A percentile compares a stretch with the other conserved stretches of the same genome.
phyloP scores from a whole-genome alignment of 148 eudicot genomes.

The Rhododendron vialii region DNA sequence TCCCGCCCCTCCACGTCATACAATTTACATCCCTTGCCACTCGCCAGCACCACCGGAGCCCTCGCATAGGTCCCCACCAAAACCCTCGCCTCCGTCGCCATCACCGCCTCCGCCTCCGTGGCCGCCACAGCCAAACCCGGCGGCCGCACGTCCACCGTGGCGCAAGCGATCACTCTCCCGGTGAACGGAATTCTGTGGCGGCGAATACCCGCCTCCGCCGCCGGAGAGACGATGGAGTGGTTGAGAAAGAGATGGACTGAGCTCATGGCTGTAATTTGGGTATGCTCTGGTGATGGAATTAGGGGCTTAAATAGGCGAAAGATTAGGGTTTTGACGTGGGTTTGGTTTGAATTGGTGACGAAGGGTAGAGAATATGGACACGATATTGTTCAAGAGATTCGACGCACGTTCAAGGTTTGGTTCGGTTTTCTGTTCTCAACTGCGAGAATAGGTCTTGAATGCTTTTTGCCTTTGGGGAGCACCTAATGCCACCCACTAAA shows the following conservation, averaged over 20 bases:
- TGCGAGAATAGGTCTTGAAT: background rate
- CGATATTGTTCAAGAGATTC: background rate
- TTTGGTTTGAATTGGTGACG: too few species aligned
- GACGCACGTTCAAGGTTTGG: background rate
- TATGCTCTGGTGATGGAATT: background rate
- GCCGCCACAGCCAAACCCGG: constrained; percentile 9
- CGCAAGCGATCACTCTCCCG: constrained; percentile 18
- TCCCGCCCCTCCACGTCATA: constrained; percentile 73
- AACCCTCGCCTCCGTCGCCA: constrained; percentile 55
- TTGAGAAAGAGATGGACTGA: constrained; percentile 24
- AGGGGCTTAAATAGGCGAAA: background rate
- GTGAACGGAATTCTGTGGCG: constrained; percentile 12
- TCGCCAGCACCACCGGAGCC: constrained; percentile 55
- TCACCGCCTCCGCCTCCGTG: constrained; percentile 20
- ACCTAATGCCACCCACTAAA: background rate
- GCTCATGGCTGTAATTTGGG: constrained; percentile 17
- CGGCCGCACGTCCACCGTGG: constrained; percentile 27
- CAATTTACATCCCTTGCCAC: constrained; percentile 82
- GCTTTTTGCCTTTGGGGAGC: background rate
- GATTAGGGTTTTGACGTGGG: background rate
- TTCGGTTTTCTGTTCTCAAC: background rate
- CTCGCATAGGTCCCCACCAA: constrained; percentile 75
- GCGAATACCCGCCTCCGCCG: constrained; percentile 18
- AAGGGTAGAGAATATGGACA: background rate
- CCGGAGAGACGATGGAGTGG: constrained; percentile 13